Conservation (phyloP, 352 stramenopile genomes). For the Pythium brachiatum region DNA sequence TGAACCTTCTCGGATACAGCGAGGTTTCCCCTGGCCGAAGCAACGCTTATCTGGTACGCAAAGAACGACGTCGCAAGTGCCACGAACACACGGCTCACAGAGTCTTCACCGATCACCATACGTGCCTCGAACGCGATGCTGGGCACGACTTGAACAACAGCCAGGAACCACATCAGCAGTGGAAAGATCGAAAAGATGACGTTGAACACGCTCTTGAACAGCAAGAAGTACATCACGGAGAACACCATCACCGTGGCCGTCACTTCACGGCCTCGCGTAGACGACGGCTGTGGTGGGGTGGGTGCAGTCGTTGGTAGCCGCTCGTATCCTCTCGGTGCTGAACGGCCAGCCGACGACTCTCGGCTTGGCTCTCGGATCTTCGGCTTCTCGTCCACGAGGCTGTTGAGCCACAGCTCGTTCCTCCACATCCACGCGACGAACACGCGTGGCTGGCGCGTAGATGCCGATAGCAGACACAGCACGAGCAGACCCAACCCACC, state of each 20-base stretch:
- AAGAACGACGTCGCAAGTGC: slow-evolving; percentile 58
- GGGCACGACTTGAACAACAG: slow-evolving; percentile 39
- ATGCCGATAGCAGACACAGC: slow-evolving; percentile 40
- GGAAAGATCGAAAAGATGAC: slow-evolving; percentile 51
- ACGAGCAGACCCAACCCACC: slow-evolving; percentile 39
- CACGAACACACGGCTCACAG: slow-evolving; percentile 31
- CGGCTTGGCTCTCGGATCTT: slow-evolving; percentile 10
- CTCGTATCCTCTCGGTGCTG: background rate
- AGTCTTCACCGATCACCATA: slow-evolving; percentile 16
- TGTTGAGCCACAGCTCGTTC: slow-evolving; percentile 53
- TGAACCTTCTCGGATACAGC: slow-evolving; percentile 51
- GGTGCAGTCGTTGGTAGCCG: background rate
- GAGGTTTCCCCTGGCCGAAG: slow-evolving; percentile 35
- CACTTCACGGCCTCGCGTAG: slow-evolving; percentile 37
- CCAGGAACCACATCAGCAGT: slow-evolving; percentile 43
- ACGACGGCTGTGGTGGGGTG: background rate
- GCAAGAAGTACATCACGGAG: slow-evolving; percentile 65
- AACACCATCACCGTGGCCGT: slow-evolving; percentile 59
- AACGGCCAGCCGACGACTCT: background rate
- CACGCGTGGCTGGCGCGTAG: slow-evolving; percentile 34
- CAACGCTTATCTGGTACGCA: slow-evolving; percentile 56
- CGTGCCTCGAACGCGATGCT: slow-evolving; percentile 1
- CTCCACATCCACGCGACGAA: slow-evolving; percentile 59
- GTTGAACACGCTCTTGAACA: slow-evolving; percentile 67
- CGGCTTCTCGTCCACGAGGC: slow-evolving; percentile 24